These are phyloP conservation scores for Elsinoe perseae DNA, from an alignment of 2,329 filamentous ascomycete genomes.

Conservation along the genomic window DNA sequence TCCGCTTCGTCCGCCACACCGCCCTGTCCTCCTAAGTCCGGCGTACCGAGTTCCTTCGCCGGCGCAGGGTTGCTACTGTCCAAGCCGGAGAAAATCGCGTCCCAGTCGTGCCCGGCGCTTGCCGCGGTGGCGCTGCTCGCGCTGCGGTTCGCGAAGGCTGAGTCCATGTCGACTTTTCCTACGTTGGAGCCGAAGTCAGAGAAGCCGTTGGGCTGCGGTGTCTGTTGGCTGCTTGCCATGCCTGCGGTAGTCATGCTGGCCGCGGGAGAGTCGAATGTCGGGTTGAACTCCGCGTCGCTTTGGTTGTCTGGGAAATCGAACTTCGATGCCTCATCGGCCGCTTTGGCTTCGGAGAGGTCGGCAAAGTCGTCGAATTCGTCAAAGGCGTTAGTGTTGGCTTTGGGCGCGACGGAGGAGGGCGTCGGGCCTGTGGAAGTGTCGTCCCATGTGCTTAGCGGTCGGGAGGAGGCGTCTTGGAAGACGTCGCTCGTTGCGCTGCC, in stretches of 20 bases:
- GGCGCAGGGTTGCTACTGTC: conserved; percentile 44
- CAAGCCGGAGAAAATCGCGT: conserved; percentile 80
- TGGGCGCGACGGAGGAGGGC: conserved; percentile 25
- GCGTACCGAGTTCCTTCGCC: conserved; percentile 17
- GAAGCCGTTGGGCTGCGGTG: conserved; percentile 30
- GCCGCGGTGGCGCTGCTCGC: conserved; percentile 22
- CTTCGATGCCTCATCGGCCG: conserved; percentile 46
- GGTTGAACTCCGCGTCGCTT: conserved; percentile 53
- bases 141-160: conserved; percentile 22
- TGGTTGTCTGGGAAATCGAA: conserved; percentile 61
- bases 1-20: conserved; percentile 17
- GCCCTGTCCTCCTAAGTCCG: conserved; percentile 22
- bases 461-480: conserved; percentile 26
- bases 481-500: conserved; percentile 20
- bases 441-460: conserved; percentile 25
- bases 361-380: conserved; percentile 74
- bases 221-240: conserved; percentile 35
- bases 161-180: conserved; percentile 17
- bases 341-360: conserved; percentile 75
- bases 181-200: conserved; percentile 25
- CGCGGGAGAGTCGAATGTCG: conserved; percentile 64
- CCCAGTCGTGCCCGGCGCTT: conserved; percentile 68
- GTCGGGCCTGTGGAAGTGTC: conserved; percentile 17
- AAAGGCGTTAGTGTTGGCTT: conserved; percentile 46
- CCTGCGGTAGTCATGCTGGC: conserved; percentile 41